Percentiles rank a stretch among this genome's conserved stretches.
These are phyloP conservation scores for Aspergillus bertholletiae DNA, from an alignment of 495 filamentous ascomycete species.

Conservation along the genomic window DNA sequence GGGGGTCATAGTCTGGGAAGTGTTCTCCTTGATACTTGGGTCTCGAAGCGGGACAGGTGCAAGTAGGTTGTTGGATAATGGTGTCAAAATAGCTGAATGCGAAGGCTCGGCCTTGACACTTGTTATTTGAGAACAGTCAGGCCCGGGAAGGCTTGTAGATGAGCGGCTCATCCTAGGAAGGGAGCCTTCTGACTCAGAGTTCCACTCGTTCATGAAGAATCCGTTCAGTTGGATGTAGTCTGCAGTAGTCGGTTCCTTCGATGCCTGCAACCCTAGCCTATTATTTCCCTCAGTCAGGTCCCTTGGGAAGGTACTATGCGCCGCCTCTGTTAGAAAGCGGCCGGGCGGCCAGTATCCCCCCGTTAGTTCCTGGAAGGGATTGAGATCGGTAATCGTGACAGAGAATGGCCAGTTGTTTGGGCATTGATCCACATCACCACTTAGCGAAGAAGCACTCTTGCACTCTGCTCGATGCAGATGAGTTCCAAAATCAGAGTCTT, in stretches of 20 bases:
- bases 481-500: slow-evolving; percentile 30
- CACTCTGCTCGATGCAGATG: slow-evolving; percentile 27
- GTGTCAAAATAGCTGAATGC: background rate
- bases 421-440: slow-evolving; percentile 3
- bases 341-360: background rate
- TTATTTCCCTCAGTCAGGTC: background rate
- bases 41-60: background rate
- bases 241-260: background rate
- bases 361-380: background rate
- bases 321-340: background rate
- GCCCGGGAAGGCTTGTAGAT: background rate
- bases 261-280: background rate
- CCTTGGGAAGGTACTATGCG: background rate
- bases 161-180: background rate
- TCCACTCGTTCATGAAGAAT: background rate
- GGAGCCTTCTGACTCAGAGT: background rate
- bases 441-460: slow-evolving; percentile 12
- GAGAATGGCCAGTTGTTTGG: background rate
- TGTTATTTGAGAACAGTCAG: background rate
- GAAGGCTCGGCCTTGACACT: background rate
- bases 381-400: background rate
- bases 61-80: background rate
- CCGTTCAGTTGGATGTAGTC: background rate
- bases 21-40: background rate
- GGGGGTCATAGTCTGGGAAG: background rate